phyloP scores from a whole-genome alignment of 163 green algal species.

The Chlorella variabilis region DNA sequence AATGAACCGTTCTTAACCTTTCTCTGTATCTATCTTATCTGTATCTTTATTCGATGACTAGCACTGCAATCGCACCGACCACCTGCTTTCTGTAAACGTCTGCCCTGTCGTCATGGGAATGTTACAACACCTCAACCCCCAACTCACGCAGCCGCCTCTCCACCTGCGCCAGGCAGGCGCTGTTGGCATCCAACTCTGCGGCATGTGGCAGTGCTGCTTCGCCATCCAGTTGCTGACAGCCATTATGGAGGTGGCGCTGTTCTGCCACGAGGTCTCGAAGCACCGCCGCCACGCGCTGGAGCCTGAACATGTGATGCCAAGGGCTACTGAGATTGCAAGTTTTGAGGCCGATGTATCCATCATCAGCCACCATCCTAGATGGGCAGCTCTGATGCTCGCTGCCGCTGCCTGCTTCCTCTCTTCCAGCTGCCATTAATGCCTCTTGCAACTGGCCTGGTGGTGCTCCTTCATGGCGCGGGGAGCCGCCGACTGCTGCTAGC shows the following conservation, averaged over 20 bases:
- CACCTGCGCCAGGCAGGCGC: constrained; percentile 5
- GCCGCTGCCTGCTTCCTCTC: not conserved
- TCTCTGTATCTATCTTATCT: too few relatives aligned
- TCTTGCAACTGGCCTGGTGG: too few relatives aligned
- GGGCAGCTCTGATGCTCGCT: too few relatives aligned
- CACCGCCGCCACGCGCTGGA: constrained; percentile 7
- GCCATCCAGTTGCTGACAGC: not conserved
- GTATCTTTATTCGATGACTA: too few relatives aligned
- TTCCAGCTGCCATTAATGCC: not conserved
- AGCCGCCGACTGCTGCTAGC: not conserved
- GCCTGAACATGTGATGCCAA: constrained; percentile 17
- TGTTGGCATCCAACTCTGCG: constrained; percentile 19
- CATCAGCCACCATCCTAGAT: too few relatives aligned
- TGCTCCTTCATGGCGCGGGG: too few relatives aligned
- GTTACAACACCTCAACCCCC: not conserved
- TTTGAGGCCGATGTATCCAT: too few relatives aligned
- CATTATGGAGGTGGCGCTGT: not conserved
- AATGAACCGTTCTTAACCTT: too few relatives aligned
- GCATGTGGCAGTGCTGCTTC: not conserved
- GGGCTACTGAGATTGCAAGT: not conserved
- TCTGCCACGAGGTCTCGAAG: constrained; percentile 27
- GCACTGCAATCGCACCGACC: too few relatives aligned
- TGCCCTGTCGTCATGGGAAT: not conserved
- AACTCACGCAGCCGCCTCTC: not conserved
- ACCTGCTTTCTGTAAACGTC: too few relatives aligned